Conservation (phyloP, 345 rosid species). For the Aethionema arabicum region DNA sequence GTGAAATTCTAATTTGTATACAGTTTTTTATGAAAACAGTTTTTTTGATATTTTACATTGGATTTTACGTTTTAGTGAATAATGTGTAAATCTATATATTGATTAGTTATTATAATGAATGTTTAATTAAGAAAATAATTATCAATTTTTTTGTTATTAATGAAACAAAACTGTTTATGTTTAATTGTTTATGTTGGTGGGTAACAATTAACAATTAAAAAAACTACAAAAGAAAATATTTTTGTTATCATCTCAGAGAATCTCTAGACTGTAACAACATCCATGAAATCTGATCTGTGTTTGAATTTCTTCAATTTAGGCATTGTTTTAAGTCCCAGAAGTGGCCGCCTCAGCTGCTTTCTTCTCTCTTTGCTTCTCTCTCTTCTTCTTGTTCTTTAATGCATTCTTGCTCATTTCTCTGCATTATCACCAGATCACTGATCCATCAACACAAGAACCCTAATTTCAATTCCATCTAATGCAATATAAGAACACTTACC, state of each 20-base stretch:
- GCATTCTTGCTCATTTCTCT: slow-evolving; percentile 93
- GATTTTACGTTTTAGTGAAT: too few relatives aligned
- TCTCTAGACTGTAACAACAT: slow-evolving; percentile 22
- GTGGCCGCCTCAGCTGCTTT: slow-evolving; percentile 54
- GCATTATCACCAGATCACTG: neutral
- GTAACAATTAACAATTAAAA: slow-evolving; percentile 12
- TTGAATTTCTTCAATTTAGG: slow-evolving; percentile 22
- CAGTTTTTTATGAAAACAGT: too few relatives aligned
- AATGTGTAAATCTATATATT: too few relatives aligned
- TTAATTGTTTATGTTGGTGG: neutral
- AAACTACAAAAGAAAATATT: slow-evolving; percentile 1
- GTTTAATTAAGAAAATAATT: too few relatives aligned
- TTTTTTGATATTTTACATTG: too few relatives aligned
- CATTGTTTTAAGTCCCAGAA: slow-evolving; percentile 25
- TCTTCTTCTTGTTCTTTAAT: slow-evolving; percentile 81
- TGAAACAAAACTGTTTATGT: too few relatives aligned
- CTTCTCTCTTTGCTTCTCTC: slow-evolving; percentile 82
- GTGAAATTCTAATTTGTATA: too few relatives aligned
- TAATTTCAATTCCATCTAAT: neutral
- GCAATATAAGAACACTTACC: slow-evolving; percentile 50
- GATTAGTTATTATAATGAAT: too few relatives aligned
- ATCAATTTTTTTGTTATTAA: too few relatives aligned
- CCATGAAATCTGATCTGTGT: neutral
- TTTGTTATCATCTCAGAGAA: slow-evolving; percentile 15
- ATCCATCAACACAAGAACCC: slow-evolving; percentile 9